These are phyloP conservation scores for Colletotrichum destructivum DNA, from an alignment of 2,329 filamentous ascomycete genomes.

Conservation along the genomic window DNA sequence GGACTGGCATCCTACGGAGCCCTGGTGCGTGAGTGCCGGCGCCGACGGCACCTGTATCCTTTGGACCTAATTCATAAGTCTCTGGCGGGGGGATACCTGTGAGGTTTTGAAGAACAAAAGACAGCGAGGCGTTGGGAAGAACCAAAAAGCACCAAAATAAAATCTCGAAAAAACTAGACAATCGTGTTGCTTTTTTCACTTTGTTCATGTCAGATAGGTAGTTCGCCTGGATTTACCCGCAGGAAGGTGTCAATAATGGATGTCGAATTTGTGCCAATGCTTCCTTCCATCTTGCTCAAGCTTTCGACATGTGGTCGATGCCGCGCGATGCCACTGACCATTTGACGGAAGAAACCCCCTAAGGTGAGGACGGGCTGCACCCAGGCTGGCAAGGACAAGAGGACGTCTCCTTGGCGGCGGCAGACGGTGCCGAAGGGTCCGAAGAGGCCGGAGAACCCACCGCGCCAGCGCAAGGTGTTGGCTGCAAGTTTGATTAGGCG, in stretches of 20 bases:
- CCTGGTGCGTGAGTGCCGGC: constrained; percentile 94
- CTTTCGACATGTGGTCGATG: not conserved
- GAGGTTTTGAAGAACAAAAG: constrained; percentile 34
- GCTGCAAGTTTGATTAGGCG: constrained; percentile 39
- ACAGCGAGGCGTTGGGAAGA: constrained; percentile 42
- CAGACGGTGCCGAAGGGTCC: constrained; percentile 32
- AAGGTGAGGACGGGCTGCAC: not conserved
- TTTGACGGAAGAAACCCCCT: no score
- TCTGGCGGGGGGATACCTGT: constrained; percentile 22
- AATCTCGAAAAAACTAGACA: constrained; percentile 14
- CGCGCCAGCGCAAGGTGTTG: constrained; percentile 13
- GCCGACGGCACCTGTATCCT: constrained; percentile 93
- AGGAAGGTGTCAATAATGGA: constrained; percentile 34
- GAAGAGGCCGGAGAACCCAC: constrained; percentile 12
- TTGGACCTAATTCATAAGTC: constrained; percentile 74
- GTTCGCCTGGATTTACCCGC: constrained; percentile 17
- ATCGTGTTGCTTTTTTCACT: not conserved
- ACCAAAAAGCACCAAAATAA: constrained; percentile 34
- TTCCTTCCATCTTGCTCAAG: not conserved
- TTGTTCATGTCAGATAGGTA: constrained; percentile 23
- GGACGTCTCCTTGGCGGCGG: constrained; percentile 21
- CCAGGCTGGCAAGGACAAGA: not conserved
- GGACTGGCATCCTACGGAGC: constrained; percentile 95
- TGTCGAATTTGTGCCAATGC: constrained; percentile 18
- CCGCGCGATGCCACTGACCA: no score